Evolutionary conservation across 208 protist genomes (phyloP), one percentile per base, ranked within the genome.

Genomic region (Tritrichomonas musculus): DNA sequence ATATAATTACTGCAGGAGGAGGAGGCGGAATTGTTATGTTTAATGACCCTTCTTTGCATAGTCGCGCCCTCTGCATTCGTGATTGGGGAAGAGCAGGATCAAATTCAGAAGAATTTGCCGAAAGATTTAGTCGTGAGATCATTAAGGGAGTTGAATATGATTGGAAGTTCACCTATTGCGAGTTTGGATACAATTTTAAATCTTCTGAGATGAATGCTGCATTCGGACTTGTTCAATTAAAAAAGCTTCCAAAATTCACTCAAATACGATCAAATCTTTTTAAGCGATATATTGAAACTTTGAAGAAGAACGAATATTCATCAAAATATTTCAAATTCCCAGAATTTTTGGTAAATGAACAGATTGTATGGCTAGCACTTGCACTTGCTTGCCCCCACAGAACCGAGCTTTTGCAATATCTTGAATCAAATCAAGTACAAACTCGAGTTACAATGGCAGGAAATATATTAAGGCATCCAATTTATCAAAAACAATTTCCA

Each of bases 141-240:
- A 25, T 57, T 60, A 94, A 94, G 30, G 94, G 94, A 14, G 94
- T 95, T 64, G 41, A 75, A n/a, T 95, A 95, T 73, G 94, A 95
- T 77, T 95, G 93, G 92, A 95, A 95, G 72, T 95, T 95, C 93
- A 22, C 95, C 20, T 95, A 95, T 49, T 39, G n/a, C 39, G 94
- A 93, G 47, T 64, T 92, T 20, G 94, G 94, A 36, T 95, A 95
- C 84, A 95, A 95, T 77, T 95, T 95, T 92, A 95, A 95, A 92
- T 33, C 92, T 44, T 92, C n/a, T 20, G 94, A 95, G 60, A 95
- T 95, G 94, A 94, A 95, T 72, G 80, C 94, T 47, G 94, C 94
- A n/a, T 95, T 95, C 55, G 94, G 94, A 13, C 49, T 95, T 17
- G 84, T 36, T n/a, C 94, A 95, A 72, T 22, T 95, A 1, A 49